Evolutionary conservation across 139 green algal genomes (phyloP).

Genomic region (Haematococcus sp.): DNA sequence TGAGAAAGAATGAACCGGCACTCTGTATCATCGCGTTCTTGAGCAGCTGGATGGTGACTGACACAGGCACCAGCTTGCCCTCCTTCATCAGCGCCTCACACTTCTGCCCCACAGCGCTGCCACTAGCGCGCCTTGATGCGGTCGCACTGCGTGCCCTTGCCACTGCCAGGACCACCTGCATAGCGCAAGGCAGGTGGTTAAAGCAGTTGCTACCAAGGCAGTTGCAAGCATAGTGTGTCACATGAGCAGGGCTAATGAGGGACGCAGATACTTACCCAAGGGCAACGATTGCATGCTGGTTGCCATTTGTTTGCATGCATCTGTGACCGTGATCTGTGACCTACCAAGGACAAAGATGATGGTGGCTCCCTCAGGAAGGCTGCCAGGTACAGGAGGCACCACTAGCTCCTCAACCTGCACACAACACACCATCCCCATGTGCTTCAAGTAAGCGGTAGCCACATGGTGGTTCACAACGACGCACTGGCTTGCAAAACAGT

Average conservation of each 20-base stretch:
- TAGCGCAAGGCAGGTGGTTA: too few relatives aligned
- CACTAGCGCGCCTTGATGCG: conserved; percentile 41
- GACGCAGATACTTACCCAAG: too few relatives aligned
- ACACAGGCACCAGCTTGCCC: conserved; percentile 74
- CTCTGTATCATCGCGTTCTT: conserved; percentile 60
- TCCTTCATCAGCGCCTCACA: conserved; percentile 79
- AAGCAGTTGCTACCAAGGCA: too few relatives aligned
- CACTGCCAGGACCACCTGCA: conserved; percentile 35
- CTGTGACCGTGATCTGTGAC: not conserved
- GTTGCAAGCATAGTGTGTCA: too few relatives aligned
- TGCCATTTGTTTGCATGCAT: not conserved
- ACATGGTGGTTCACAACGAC: too few relatives aligned
- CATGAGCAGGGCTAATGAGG: too few relatives aligned
- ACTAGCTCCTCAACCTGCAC: conserved; percentile 15
- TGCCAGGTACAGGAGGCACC: conserved; percentile 24
- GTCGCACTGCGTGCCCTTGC: conserved; percentile 54
- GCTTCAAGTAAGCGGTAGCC: too few relatives aligned
- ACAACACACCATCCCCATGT: too few relatives aligned
- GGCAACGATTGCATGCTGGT: too few relatives aligned
- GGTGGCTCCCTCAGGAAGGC: conserved; percentile 21
- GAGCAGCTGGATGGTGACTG: conserved; percentile 72
- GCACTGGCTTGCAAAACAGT: too few relatives aligned
- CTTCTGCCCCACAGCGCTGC: conserved; percentile 55
- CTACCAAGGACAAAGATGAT: conserved; percentile 50
- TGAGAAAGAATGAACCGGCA: conserved; percentile 74